Percentiles rank a stretch among this genome's conserved stretches.
Evolutionary conservation across 2,329 filamentous ascomycete genomes (phyloP).

Genomic region (Pyrenophora teres): DNA sequence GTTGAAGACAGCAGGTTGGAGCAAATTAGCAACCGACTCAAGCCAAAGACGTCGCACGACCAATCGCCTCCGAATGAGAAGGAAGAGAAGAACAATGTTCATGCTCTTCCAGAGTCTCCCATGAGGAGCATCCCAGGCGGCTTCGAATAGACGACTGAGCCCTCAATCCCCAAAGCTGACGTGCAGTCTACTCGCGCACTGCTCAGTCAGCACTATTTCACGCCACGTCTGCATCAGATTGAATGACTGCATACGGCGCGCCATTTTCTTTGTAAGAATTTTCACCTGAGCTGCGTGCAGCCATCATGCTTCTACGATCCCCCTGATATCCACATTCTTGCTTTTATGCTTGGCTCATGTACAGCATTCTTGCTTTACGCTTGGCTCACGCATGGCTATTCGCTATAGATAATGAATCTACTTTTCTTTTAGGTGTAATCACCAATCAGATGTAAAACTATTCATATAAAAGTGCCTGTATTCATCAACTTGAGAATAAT

Average conservation of each 20-base stretch:
- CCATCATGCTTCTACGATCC: conserved; percentile 7
- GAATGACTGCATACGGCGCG: neutral
- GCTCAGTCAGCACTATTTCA: too few species aligned
- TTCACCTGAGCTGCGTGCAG: neutral
- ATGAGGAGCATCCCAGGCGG: conserved; percentile 40
- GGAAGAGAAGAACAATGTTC: conserved; percentile 46
- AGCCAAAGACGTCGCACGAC: conserved; percentile 30
- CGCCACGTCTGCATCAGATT: too few species aligned
- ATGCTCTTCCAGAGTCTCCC: conserved; percentile 48
- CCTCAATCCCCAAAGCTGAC: neutral
- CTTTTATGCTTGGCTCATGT: conserved; percentile 1
- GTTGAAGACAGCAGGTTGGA: conserved; percentile 40
- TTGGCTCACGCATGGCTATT: conserved; percentile 1
- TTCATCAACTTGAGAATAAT: too few species aligned
- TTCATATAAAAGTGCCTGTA: too few species aligned
- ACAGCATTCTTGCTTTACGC: conserved; percentile 8
- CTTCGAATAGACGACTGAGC: conserved; percentile 23
- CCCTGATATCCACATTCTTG: conserved; percentile 13
- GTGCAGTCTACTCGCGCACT: too few species aligned
- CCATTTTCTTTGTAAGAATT: neutral
- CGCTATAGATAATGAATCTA: conserved; percentile 1
- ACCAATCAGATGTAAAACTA: too few species aligned
- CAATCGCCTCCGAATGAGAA: conserved; percentile 20
- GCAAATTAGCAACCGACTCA: conserved; percentile 31
- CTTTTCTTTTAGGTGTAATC: neutral